phyloP scores from a whole-genome alignment of 257 asterid genomes.

The Solanum lycopersicoides region DNA sequence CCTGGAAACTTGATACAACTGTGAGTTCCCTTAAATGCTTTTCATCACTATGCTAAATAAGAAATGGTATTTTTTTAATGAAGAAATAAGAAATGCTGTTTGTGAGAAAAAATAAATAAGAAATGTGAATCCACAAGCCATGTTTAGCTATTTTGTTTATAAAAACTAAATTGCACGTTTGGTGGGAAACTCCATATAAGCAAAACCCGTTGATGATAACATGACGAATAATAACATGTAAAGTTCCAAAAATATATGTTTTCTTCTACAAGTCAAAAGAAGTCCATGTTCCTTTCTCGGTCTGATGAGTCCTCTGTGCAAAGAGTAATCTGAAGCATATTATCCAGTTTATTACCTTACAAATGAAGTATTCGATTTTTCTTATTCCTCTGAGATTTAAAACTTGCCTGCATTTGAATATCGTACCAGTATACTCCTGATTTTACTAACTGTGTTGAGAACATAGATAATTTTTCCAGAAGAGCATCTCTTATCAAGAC shows the following conservation, averaged over 20 bases:
- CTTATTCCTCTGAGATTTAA: not conserved
- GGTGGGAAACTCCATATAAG: not conserved
- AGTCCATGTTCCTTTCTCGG: not conserved
- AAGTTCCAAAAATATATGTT: not conserved
- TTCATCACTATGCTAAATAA: not conserved
- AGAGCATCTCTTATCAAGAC: constrained; percentile 70
- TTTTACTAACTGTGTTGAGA: not conserved
- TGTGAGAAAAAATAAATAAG: not conserved
- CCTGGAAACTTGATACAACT: constrained; percentile 93
- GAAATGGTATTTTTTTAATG: not conserved
- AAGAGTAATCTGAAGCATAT: not conserved
- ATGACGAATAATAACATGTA: not conserved
- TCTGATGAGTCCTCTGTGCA: not conserved
- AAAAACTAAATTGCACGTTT: not conserved
- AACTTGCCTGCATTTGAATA: not conserved
- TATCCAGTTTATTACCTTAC: not conserved
- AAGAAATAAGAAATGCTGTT: not conserved
- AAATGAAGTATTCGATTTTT: not conserved
- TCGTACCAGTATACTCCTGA: not conserved
- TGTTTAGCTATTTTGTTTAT: not conserved
- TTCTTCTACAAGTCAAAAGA: not conserved
- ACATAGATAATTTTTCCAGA: constrained; percentile 74
- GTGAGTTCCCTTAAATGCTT: constrained; percentile 31
- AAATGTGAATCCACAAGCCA: not conserved
- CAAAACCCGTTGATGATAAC: not conserved